A percentile compares a stretch with the other conserved stretches of the same genome.
Conservation (phyloP, 2,329 filamentous ascomycete species). For the Pochonia chlamydosporia region DNA sequence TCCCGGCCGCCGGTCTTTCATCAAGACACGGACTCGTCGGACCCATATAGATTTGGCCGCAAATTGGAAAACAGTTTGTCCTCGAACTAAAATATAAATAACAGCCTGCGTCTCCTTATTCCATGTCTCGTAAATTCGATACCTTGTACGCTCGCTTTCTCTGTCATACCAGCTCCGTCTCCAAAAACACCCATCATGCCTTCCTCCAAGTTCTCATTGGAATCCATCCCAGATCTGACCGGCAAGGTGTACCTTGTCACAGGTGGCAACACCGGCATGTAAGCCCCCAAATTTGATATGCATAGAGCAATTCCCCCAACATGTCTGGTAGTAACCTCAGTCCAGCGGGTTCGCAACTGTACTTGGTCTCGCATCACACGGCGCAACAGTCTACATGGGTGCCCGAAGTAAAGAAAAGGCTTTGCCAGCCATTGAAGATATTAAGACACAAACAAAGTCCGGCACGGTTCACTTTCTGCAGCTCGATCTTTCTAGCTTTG, state of each 20-base stretch:
- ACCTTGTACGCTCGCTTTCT: too few relatives aligned
- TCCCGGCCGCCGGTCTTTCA: too few relatives aligned
- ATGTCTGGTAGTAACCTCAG: not conserved
- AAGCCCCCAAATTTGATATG: conserved; percentile 13
- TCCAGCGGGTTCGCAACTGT: conserved; percentile 29
- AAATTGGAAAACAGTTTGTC: too few relatives aligned
- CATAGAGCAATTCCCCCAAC: not conserved
- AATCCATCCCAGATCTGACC: conserved; percentile 36
- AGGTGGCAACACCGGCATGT: conserved; percentile 40
- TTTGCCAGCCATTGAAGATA: conserved; percentile 22
- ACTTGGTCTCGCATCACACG: conserved; percentile 27
- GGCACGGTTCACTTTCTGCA: not conserved
- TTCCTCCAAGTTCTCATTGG: too few relatives aligned
- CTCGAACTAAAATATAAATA: too few relatives aligned
- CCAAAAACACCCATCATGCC: too few relatives aligned
- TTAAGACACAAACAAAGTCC: conserved; percentile 16
- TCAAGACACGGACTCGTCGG: too few relatives aligned
- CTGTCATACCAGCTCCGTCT: too few relatives aligned
- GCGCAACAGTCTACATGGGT: conserved; percentile 35
- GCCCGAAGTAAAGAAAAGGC: conserved; percentile 29
- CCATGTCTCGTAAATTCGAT: too few relatives aligned
- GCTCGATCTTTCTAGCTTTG: not conserved
- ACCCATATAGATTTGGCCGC: too few relatives aligned
- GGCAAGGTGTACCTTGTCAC: conserved; percentile 39
- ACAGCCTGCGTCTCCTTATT: too few relatives aligned